Conservation (phyloP, 768 basidiomycete species). For the Ramaria rubella region DNA sequence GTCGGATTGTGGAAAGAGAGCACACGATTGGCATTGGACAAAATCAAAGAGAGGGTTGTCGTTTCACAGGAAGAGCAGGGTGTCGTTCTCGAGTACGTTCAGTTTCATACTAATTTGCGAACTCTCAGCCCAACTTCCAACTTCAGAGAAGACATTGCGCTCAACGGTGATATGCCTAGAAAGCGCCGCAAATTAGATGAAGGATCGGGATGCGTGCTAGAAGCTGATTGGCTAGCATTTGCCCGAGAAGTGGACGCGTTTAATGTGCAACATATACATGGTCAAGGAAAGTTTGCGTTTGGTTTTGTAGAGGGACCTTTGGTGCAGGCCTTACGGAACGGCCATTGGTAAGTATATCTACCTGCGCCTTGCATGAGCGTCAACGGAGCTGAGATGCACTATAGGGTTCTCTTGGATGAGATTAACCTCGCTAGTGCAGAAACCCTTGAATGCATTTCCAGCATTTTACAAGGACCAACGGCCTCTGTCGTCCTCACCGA, state of each 20-base stretch:
- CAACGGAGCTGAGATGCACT: background rate
- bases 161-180: constrained; percentile 43
- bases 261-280: constrained; percentile 81
- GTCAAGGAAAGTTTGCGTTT: constrained; percentile 87
- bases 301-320: constrained; percentile 94
- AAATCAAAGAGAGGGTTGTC: constrained; percentile 31
- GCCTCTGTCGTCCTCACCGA: constrained; percentile 92
- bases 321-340: constrained; percentile 80
- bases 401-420: constrained; percentile 91
- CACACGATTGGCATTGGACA: constrained; percentile 57
- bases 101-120: background rate
- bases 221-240: constrained; percentile 60
- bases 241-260: constrained; percentile 68
- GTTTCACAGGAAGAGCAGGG: background rate
- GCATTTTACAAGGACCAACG: constrained; percentile 76
- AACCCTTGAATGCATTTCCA: constrained; percentile 87
- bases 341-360: constrained; percentile 70
- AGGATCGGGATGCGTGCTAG: constrained; percentile 36
- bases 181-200: constrained; percentile 65
- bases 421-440: constrained; percentile 93
- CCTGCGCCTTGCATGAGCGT: background rate
- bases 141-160: constrained; percentile 20
- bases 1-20: constrained; percentile 82
- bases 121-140: background rate
- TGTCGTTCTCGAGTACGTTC: background rate